Conservation (phyloP, 768 basidiomycete genomes). For the Dentipellis fragilis region DNA sequence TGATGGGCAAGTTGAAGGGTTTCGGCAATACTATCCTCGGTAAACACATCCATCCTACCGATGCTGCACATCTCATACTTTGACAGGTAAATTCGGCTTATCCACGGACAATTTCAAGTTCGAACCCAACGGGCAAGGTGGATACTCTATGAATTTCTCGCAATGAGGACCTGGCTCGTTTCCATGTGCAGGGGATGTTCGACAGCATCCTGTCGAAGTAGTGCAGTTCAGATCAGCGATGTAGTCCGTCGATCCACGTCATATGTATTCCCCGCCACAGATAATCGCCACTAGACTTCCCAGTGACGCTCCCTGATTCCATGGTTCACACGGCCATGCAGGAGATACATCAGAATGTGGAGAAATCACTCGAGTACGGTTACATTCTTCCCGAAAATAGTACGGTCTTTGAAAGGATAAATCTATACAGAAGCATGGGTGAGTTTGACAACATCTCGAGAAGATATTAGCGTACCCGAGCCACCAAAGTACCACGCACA, state of each 20-base stretch:
- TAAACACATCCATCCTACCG: slow-evolving; percentile 19
- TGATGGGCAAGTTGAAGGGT: slow-evolving; percentile 87
- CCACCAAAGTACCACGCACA: slow-evolving; percentile 56
- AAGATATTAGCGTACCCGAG: slow-evolving; percentile 38
- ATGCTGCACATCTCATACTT: neutral
- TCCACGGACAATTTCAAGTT: slow-evolving; percentile 98
- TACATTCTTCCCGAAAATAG: slow-evolving; percentile 22
- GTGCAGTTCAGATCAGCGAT: no score
- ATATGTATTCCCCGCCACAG: no score
- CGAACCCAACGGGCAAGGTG: slow-evolving; percentile 87
- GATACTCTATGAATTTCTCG: slow-evolving; percentile 86
- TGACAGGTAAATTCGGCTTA: slow-evolving; percentile 80
- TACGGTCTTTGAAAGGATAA: slow-evolving; percentile 17
- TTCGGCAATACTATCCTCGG: slow-evolving; percentile 87
- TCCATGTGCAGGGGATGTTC: neutral
- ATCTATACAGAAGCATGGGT: slow-evolving; percentile 13
- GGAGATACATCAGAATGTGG: neutral
- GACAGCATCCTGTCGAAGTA: no score
- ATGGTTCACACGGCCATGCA: no score
- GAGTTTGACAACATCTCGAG: neutral
- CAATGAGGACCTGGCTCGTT: slow-evolving; percentile 23
- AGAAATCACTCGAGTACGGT: slow-evolving; percentile 15
- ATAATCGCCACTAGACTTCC: no score
- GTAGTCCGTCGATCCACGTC: no score
- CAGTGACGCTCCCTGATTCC: no score